Conservation (phyloP, 148 eudicot genomes). For the Oxyria digyna region DNA sequence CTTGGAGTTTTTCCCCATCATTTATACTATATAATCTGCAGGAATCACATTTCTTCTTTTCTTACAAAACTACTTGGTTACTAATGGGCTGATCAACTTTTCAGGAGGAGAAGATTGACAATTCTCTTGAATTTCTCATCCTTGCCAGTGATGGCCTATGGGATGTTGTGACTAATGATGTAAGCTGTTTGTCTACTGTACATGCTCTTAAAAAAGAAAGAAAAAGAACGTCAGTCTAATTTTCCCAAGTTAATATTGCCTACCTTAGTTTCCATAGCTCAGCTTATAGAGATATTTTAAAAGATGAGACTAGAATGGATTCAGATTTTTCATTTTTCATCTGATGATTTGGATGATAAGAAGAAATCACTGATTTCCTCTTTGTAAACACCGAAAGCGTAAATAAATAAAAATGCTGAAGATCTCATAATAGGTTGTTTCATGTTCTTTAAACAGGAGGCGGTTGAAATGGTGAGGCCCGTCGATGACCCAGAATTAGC, state of each 20-base stretch:
- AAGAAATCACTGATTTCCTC: neutral
- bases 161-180: conserved; percentile 93
- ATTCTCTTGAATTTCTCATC: conserved; percentile 82
- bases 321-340: neutral
- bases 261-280: neutral
- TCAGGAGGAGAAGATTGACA: conserved; percentile 80
- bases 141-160: conserved; percentile 94
- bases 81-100: neutral
- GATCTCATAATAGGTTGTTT: neutral
- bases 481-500: conserved; percentile 69
- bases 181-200: conserved; percentile 11
- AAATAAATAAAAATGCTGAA: neutral
- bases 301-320: neutral
- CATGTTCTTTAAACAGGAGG: conserved; percentile 33
- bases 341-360: neutral
- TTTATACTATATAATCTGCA: neutral
- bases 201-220: neutral
- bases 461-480: conserved; percentile 71
- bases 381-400: neutral
- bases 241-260: neutral
- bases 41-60: neutral
- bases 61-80: neutral
- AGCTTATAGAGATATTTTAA: neutral
- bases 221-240: too few species aligned
- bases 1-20: too few species aligned